Evolutionary conservation across 148 eudicot species (phyloP).

Genomic region (Dysphania ambrosioides): DNA sequence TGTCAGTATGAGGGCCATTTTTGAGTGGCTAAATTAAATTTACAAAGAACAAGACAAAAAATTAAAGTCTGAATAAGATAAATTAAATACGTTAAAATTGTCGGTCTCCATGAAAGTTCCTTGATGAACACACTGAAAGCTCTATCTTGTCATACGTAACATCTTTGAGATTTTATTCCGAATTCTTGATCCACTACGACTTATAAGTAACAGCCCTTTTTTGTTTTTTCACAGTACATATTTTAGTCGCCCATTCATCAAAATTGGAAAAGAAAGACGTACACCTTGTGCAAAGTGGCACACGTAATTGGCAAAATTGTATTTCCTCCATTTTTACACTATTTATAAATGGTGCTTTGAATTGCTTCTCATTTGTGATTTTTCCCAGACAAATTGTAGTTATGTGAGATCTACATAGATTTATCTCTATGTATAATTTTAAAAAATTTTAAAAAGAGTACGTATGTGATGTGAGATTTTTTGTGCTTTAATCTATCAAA

Average conservation of each 20-base stretch:
- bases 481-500: too few species aligned
- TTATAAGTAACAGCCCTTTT: not conserved
- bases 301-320: too few species aligned
- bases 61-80: not conserved
- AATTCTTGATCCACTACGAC: not conserved
- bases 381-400: too few species aligned
- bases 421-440: too few species aligned
- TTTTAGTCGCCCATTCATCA: not conserved
- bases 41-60: not conserved
- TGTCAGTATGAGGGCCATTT: not conserved
- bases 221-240: not conserved
- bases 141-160: not conserved
- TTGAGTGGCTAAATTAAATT: not conserved
- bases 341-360: too few species aligned
- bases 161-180: not conserved
- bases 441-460: too few species aligned
- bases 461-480: too few species aligned
- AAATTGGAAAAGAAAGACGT: not conserved
- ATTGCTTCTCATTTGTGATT: too few species aligned
- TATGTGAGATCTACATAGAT: too few species aligned
- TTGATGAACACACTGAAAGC: not conserved
- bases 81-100: not conserved
- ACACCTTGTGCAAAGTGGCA: too few species aligned
- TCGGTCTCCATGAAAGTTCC: conserved; percentile 18
- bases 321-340: too few species aligned